Percentiles rank a stretch among this genome's conserved stretches.
phyloP scores from a whole-genome alignment of 208 protist species.

The Leishmania turanica region DNA sequence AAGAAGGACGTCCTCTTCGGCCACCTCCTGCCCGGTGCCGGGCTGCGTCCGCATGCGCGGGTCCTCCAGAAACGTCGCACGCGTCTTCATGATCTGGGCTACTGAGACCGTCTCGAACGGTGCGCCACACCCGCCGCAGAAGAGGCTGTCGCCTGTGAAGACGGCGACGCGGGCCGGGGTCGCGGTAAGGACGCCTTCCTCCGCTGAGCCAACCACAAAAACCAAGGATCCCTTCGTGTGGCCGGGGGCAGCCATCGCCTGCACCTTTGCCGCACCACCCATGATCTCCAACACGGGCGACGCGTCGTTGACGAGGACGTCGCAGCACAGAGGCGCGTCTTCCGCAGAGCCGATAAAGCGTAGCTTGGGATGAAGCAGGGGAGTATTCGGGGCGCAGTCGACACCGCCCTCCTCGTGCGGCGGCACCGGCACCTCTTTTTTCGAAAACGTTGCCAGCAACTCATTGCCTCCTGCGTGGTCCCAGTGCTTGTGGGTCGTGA shows the following conservation, averaged over 20 bases:
- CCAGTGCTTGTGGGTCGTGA: constrained; percentile 97
- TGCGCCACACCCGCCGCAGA: constrained; percentile 90
- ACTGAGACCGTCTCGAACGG: constrained; percentile 88
- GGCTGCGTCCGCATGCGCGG: constrained; percentile 59
- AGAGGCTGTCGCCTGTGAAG: constrained; percentile 95
- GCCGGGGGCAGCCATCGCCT: constrained; percentile 68
- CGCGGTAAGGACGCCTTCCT: constrained; percentile 30
- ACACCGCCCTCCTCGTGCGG: constrained; percentile 18
- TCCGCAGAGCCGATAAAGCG: constrained; percentile 73
- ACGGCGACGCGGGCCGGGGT: constrained; percentile 49
- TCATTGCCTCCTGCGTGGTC: constrained; percentile 95
- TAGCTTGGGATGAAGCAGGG: constrained; percentile 32
- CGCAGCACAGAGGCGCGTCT: constrained; percentile 66
- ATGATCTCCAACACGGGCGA: constrained; percentile 56
- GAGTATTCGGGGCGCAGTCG: constrained; percentile 13
- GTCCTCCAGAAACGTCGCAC: constrained; percentile 45
- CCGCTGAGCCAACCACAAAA: constrained; percentile 59
- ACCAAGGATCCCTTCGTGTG: constrained; percentile 86
- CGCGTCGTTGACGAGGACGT: constrained; percentile 46
- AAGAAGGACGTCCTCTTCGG: constrained; percentile 58
- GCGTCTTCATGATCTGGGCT: constrained; percentile 49
- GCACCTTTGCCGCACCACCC: constrained; percentile 45
- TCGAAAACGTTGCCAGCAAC: constrained; percentile 40
- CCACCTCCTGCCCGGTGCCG: constrained; percentile 51
- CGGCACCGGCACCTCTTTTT: background rate